phyloP scores from a whole-genome alignment of 768 basidiomycete genomes.

The Mycena galericulata region DNA sequence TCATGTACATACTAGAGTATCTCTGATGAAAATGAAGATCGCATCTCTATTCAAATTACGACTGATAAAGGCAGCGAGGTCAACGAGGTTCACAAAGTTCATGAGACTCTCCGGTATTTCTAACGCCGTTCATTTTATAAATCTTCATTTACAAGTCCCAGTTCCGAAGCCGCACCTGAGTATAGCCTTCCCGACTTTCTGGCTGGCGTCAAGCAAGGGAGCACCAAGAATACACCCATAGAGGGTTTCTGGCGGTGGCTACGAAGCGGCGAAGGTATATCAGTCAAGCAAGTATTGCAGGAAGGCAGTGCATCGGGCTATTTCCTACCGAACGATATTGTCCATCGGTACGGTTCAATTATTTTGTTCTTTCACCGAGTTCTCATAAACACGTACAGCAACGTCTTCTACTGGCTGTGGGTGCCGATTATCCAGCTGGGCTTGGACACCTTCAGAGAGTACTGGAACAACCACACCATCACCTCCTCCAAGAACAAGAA shows the following conservation, averaged over 20 bases:
- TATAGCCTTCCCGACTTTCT: background rate
- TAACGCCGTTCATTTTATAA: too few relatives aligned
- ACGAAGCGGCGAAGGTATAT: background rate
- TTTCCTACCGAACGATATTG: constrained; percentile 2
- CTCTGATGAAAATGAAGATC: too few relatives aligned
- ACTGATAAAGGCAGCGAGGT: constrained; percentile 6
- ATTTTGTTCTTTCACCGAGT: background rate
- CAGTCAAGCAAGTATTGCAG: background rate
- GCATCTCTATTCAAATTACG: constrained; percentile 1
- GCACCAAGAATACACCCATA: constrained; percentile 16
- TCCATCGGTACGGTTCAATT: constrained; percentile 7
- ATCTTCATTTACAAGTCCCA: background rate
- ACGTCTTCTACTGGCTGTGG: constrained; percentile 2
- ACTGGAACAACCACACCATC: constrained; percentile 12
- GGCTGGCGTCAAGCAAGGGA: background rate
- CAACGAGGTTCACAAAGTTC: constrained; percentile 4
- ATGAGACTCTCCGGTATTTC: background rate
- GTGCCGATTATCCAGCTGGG: background rate
- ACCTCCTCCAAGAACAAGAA: background rate
- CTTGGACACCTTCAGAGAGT: background rate
- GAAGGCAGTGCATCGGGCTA: background rate
- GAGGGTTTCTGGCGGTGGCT: constrained; percentile 17
- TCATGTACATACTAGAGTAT: background rate
- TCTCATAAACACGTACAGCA: background rate
- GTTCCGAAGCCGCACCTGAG: constrained; percentile 1